Evolutionary conservation across 345 rosid genomes (phyloP).

Genomic region (Excoecaria agallocha): DNA sequence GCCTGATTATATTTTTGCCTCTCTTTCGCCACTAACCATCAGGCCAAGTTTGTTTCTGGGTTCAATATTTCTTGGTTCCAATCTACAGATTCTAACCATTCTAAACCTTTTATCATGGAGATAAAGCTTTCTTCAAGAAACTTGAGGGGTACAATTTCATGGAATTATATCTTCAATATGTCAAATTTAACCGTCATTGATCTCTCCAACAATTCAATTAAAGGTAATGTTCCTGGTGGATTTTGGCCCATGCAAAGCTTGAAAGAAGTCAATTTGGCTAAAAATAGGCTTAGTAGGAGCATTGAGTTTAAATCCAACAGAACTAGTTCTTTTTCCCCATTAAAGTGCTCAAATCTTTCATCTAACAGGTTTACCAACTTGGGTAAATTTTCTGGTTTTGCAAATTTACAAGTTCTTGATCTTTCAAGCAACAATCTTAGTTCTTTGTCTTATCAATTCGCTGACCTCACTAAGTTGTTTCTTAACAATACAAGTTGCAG

Average conservation of each 20-base stretch:
- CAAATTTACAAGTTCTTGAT: slow-evolving; percentile 47
- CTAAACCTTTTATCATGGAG: slow-evolving; percentile 30
- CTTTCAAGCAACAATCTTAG: slow-evolving; percentile 60
- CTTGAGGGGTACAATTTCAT: slow-evolving; percentile 61
- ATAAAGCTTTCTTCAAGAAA: slow-evolving; percentile 56
- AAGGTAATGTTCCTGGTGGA: slow-evolving; percentile 69
- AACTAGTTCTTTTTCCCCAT: slow-evolving; percentile 39
- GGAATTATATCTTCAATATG: slow-evolving; percentile 55
- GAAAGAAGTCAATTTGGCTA: slow-evolving; percentile 42
- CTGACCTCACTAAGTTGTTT: slow-evolving; percentile 43
- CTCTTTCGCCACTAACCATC: too few species aligned
- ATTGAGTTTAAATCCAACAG: slow-evolving; percentile 29
- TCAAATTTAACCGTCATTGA: slow-evolving; percentile 51
- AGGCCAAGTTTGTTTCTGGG: slow-evolving; percentile 54
- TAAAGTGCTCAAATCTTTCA: slow-evolving; percentile 60
- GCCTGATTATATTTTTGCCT: too few species aligned
- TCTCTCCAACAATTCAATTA: slow-evolving; percentile 68
- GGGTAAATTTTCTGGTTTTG: slow-evolving; percentile 53
- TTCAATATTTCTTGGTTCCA: slow-evolving; percentile 64
- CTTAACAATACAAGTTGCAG: slow-evolving; percentile 69
- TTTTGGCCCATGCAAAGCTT: slow-evolving; percentile 55
- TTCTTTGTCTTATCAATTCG: slow-evolving; percentile 50
- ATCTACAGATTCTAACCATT: slow-evolving; percentile 37
- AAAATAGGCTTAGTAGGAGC: slow-evolving; percentile 54
- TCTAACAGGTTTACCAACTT: slow-evolving; percentile 67